Evolutionary conservation across 495 filamentous ascomycete species (phyloP).

Genomic region (Talaromyces stipitatus): DNA sequence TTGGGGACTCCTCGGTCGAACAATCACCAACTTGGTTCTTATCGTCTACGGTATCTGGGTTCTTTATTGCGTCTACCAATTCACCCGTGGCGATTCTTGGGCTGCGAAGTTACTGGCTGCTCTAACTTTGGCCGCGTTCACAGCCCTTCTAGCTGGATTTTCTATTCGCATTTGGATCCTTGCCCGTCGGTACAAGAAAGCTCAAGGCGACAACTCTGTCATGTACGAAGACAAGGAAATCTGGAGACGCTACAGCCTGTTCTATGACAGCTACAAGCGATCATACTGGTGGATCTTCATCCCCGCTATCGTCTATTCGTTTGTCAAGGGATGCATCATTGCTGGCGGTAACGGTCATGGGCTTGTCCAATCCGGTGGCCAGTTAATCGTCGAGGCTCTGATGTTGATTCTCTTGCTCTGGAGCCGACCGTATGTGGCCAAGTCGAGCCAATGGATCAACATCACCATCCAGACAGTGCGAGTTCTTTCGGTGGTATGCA

Average conservation of each 20-base stretch:
- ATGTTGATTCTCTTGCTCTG: constrained; percentile 67
- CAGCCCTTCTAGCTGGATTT: constrained; percentile 69
- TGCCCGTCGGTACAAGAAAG: constrained; percentile 63
- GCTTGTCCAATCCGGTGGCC: constrained; percentile 66
- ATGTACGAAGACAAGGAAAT: constrained; percentile 85
- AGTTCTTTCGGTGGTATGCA: constrained; percentile 82
- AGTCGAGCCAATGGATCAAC: constrained; percentile 86
- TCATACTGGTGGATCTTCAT: constrained; percentile 97
- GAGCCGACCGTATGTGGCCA: constrained; percentile 78
- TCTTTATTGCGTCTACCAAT: constrained; percentile 92
- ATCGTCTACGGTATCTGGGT: constrained; percentile 93
- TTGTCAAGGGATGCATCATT: constrained; percentile 80
- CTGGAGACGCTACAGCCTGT: constrained; percentile 93
- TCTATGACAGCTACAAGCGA: constrained; percentile 92
- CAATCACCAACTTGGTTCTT: constrained; percentile 86
- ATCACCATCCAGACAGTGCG: constrained; percentile 89
- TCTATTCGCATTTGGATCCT: constrained; percentile 71
- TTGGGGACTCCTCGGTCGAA: constrained; percentile 81
- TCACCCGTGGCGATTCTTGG: constrained; percentile 92
- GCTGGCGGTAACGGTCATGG: constrained; percentile 85
- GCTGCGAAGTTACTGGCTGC: constrained; percentile 81
- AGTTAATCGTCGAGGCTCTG: constrained; percentile 72
- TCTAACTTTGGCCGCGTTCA: constrained; percentile 74
- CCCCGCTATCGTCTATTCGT: constrained; percentile 85
- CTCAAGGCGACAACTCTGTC: constrained; percentile 62